Evolutionary conservation across 2,329 filamentous ascomycete genomes (phyloP).

Genomic region (Paraphoma chrysanthemicola): DNA sequence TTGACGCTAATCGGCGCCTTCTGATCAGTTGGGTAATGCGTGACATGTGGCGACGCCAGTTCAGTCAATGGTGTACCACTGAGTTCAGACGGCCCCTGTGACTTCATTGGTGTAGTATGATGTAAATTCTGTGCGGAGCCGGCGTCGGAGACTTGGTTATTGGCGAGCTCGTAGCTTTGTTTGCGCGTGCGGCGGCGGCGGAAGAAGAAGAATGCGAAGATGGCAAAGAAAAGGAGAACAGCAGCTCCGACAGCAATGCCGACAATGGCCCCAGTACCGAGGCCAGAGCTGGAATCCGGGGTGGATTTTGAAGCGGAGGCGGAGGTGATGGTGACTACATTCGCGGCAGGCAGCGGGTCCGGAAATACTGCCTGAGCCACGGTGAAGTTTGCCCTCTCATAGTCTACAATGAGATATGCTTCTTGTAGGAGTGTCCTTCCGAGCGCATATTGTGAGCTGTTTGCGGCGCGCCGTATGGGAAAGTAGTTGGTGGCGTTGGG

Average conservation of each 20-base stretch:
- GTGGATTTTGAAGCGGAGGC: background rate
- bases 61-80: conserved; percentile 33
- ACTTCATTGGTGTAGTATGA: conserved; percentile 15
- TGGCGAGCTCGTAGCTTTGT: conserved; percentile 27
- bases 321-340: conserved; percentile 36
- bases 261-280: conserved; percentile 38
- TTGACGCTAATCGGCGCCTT: conserved; percentile 30
- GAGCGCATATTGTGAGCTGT: conserved; percentile 63
- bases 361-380: conserved; percentile 48
- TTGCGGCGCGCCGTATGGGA: conserved; percentile 63
- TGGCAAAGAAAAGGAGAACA: conserved; percentile 22
- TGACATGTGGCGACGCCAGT: conserved; percentile 21
- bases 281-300: conserved; percentile 9
- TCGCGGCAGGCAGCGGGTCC: conserved; percentile 35
- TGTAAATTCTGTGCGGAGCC: conserved; percentile 12
- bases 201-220: conserved; percentile 30
- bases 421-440: conserved; percentile 74
- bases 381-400: conserved; percentile 56
- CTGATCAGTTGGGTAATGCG: conserved; percentile 19
- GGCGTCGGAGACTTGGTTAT: conserved; percentile 26
- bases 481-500: conserved; percentile 71
- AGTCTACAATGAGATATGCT: conserved; percentile 57
- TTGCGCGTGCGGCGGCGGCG: conserved; percentile 24
- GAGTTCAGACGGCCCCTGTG: conserved; percentile 27
- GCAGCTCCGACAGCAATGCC: conserved; percentile 39